Evolutionary conservation across 1,284 basidiomycete genomes (phyloP).

Genomic region (Heterobasidion annosum): DNA sequence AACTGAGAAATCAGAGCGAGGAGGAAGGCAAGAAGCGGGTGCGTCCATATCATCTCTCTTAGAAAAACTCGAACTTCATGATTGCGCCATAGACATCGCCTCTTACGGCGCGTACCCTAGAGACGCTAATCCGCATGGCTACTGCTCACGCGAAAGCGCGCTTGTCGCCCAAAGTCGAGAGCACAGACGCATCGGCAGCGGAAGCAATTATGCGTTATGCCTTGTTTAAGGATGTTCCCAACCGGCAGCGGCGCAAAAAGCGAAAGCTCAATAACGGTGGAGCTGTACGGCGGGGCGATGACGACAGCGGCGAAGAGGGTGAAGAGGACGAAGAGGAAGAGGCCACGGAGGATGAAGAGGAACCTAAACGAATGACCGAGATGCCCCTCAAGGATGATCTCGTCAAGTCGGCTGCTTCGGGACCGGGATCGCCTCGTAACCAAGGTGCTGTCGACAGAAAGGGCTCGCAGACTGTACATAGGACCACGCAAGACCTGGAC

Average conservation of each 20-base stretch:
- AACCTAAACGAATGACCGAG: slow-evolving; percentile 42
- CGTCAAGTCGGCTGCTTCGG: slow-evolving; percentile 18
- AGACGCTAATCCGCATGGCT: slow-evolving; percentile 96
- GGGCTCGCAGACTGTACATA: slow-evolving; percentile 30
- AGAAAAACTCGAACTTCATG: background rate
- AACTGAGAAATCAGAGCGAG: slow-evolving; percentile 86
- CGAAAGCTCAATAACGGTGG: slow-evolving; percentile 68
- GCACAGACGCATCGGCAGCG: slow-evolving; percentile 83
- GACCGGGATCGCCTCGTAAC: slow-evolving; percentile 10
- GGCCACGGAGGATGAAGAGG: slow-evolving; percentile 42
- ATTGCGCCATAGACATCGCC: slow-evolving; percentile 74
- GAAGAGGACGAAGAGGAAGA: slow-evolving; percentile 36
- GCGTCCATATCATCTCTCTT: slow-evolving; percentile 14
- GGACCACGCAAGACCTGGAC: slow-evolving; percentile 35
- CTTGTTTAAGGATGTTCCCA: slow-evolving; percentile 95
- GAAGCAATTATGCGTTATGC: slow-evolving; percentile 97
- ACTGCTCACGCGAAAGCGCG: slow-evolving; percentile 98
- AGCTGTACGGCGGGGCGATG: slow-evolving; percentile 27
- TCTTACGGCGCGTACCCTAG: slow-evolving; percentile 95
- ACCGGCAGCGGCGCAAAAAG: slow-evolving; percentile 69
- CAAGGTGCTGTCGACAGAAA: slow-evolving; percentile 39
- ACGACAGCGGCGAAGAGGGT: slow-evolving; percentile 33
- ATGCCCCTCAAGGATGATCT: slow-evolving; percentile 24
- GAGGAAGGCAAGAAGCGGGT: slow-evolving; percentile 89
- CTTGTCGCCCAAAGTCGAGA: slow-evolving; percentile 79